Evolutionary conservation across 2,329 filamentous ascomycete genomes (phyloP).

Genomic region (Talaromyces sp.): DNA sequence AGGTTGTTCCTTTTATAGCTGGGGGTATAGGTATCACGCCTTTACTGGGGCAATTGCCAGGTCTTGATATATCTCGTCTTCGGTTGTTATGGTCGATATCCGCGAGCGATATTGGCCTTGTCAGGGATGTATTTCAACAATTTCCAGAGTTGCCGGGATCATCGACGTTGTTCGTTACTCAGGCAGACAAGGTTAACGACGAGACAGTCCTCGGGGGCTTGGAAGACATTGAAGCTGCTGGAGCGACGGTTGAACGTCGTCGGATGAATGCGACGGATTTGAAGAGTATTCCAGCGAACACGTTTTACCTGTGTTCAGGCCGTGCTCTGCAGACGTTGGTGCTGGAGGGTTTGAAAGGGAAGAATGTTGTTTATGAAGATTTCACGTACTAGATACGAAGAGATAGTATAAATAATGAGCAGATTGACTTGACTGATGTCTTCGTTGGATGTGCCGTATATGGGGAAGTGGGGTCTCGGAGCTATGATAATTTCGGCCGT

Average conservation of each 20-base stretch:
- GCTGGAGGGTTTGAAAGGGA: constrained; percentile 51
- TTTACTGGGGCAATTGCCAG: constrained; percentile 62
- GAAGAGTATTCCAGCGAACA: constrained; percentile 31
- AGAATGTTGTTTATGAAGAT: constrained; percentile 55
- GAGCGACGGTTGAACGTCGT: constrained; percentile 38
- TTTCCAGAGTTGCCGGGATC: constrained; percentile 49
- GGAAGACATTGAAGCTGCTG: constrained; percentile 30
- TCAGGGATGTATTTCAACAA: constrained; percentile 52
- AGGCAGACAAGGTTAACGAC: constrained; percentile 22
- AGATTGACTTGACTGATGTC: too few species aligned
- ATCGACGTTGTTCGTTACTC: constrained; percentile 63
- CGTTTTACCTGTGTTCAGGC: constrained; percentile 59
- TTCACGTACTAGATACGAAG: constrained; percentile 51
- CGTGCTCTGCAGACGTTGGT: constrained; percentile 46
- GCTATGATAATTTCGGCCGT: background rate
- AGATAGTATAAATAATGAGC: background rate
- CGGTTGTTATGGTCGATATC: constrained; percentile 64
- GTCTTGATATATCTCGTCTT: constrained; percentile 47
- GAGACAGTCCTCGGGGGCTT: constrained; percentile 40
- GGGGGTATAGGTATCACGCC: constrained; percentile 82
- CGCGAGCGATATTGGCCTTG: constrained; percentile 58
- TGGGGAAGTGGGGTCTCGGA: constrained; percentile 1
- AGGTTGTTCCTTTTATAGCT: constrained; percentile 59
- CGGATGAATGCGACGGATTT: constrained; percentile 48
- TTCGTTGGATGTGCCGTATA: too few species aligned